Conservation (phyloP, 2,329 filamentous ascomycete species). For the Colletotrichum sp. region DNA sequence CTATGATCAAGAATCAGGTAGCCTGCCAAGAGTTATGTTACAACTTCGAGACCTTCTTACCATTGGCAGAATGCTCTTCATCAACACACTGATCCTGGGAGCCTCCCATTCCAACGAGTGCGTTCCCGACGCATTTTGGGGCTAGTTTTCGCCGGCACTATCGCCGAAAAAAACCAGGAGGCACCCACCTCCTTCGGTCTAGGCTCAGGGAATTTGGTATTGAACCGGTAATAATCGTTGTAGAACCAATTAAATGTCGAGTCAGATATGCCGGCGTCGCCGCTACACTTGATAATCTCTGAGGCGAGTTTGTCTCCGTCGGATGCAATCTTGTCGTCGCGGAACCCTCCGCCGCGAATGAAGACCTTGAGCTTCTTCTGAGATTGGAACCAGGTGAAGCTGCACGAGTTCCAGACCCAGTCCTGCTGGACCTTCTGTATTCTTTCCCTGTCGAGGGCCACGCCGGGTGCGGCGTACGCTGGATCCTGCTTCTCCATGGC, state of each 20-base stretch:
- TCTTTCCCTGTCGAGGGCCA: background rate
- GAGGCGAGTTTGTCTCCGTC: background rate
- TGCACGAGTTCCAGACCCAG: slow-evolving; percentile 12
- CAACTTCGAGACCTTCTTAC: background rate
- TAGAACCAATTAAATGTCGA: background rate
- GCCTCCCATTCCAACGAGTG: background rate
- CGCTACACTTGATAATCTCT: background rate
- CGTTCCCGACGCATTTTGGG: background rate
- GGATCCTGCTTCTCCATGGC: slow-evolving; percentile 18
- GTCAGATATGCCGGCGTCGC: background rate
- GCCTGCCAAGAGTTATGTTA: background rate
- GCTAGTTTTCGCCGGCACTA: background rate
- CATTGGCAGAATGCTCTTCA: background rate
- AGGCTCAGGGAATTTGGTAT: background rate
- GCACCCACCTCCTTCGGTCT: background rate
- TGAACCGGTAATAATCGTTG: background rate
- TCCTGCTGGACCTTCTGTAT: background rate
- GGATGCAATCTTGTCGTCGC: background rate
- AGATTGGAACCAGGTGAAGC: background rate
- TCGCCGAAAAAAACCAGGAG: background rate
- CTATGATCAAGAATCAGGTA: background rate
- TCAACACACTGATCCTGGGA: background rate
- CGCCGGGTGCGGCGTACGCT: slow-evolving; percentile 16
- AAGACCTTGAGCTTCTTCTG: background rate
- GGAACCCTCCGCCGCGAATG: background rate